Evolutionary conservation across 2,329 filamentous ascomycete species (phyloP).

Genomic region (Diaporthe aspalathi): DNA sequence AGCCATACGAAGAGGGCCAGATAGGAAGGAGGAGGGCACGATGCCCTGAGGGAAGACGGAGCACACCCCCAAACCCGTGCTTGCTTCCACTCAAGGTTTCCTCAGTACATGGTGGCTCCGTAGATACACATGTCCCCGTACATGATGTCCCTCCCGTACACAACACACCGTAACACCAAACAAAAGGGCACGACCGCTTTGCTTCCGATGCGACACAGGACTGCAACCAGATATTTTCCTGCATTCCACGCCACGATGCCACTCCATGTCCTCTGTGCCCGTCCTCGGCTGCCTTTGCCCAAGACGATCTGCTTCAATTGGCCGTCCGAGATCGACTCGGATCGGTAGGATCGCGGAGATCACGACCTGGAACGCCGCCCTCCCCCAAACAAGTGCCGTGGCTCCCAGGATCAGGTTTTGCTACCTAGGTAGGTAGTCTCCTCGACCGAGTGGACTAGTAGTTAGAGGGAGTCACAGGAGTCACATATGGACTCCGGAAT

Average conservation of each 20-base stretch:
- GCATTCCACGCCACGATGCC: too few species aligned
- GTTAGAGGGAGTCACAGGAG: background rate
- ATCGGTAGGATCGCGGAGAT: conserved; percentile 29
- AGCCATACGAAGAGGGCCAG: background rate
- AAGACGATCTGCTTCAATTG: conserved; percentile 15
- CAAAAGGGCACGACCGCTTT: background rate
- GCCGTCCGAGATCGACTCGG: conserved; percentile 27
- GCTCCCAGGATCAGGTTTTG: too few species aligned
- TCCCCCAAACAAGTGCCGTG: conserved; percentile 6
- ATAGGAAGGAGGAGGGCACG: too few species aligned
- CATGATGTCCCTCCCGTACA: too few species aligned
- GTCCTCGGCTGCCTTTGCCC: background rate
- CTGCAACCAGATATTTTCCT: background rate
- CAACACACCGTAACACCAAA: too few species aligned
- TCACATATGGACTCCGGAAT: background rate
- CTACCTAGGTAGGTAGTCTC: too few species aligned
- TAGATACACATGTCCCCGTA: too few species aligned
- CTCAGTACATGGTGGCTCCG: background rate
- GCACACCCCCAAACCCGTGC: background rate
- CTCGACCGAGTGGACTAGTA: too few species aligned
- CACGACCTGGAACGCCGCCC: background rate
- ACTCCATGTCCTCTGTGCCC: background rate
- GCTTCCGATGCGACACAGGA: background rate
- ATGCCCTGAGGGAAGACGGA: background rate
- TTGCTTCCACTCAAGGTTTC: background rate